Evolutionary conservation across 495 filamentous ascomycete genomes (phyloP), one percentile per base, ranked within the genome.

Genomic region (Trichoderma reesei): DNA sequence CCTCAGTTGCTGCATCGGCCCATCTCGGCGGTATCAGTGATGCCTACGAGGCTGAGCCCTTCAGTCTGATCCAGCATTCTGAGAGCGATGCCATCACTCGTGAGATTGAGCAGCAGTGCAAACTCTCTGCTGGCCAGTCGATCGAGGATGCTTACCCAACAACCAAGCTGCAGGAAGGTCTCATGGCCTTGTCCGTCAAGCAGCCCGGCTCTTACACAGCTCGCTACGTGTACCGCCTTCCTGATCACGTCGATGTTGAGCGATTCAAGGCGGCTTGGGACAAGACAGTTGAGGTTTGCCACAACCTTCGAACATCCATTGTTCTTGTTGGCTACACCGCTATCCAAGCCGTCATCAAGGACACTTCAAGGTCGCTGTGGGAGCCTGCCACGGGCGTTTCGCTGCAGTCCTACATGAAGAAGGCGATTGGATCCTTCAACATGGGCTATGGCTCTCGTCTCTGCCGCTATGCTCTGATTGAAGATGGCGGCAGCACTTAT

Each of bases 261-360:
- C 72, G 68, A 10, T 79, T 86, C 68, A 72, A 74, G 64, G 64
- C 67, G 5, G 79, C 82, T 16, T 85, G 83, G 83, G 67, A 79
- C 59, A 69, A 67, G 5, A 81, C 85, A 20, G 73, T 83, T n/a
- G 71, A 80, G 1, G 72, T 79, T 7, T 79, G 80, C 65, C 82
- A 86, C 48, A 88, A 89, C 65, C 80, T 91, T 5, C 80, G 88
- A 39, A 91, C 88, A 13, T 80, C 82, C 3, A 91, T 92, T 69
- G 75, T 83, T 16, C 63, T 61, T 2, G 63, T 59, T 14, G 61
- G 39, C 0, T 51, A 41, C 0, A 68, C 65, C 0, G 69, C 68
- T 10, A 14, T 71, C 14, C 72, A 74, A n/a, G 65, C 66, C 3
- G 68, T 73, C 2, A 34, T 63, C 68, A 61, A 67, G 18, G 20